Conservation (phyloP, 805 yeast genomes). For the Pichia deserticola region DNA sequence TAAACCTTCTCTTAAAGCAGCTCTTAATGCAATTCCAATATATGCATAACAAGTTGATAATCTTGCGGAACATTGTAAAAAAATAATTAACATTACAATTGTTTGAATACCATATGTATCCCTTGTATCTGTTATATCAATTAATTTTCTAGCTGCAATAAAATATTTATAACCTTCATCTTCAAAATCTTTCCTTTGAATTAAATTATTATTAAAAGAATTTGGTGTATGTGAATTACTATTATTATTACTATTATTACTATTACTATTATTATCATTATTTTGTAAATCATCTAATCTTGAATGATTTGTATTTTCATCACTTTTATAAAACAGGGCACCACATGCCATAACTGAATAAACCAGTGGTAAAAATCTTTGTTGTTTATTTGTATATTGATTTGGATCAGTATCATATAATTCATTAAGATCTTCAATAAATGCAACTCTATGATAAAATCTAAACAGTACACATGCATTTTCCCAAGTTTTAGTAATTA, state of each 20-base stretch:
- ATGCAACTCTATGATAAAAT: conserved; percentile 79
- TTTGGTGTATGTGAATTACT: neutral
- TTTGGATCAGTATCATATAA: conserved; percentile 71
- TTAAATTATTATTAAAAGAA: conserved; percentile 14
- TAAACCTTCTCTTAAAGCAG: conserved; percentile 75
- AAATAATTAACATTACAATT: conserved; percentile 76
- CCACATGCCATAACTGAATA: conserved; percentile 90
- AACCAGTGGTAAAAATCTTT: conserved; percentile 67
- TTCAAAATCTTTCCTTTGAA: conserved; percentile 36
- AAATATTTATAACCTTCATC: conserved; percentile 79
- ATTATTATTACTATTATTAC: conserved; percentile 12
- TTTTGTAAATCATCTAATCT: neutral
- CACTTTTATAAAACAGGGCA: conserved; percentile 59
- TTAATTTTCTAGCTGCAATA: conserved; percentile 68
- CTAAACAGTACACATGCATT: conserved; percentile 80
- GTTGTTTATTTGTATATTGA: conserved; percentile 64
- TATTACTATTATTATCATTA: conserved; percentile 11
- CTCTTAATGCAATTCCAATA: conserved; percentile 79
- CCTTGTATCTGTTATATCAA: conserved; percentile 78
- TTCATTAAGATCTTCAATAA: conserved; percentile 65
- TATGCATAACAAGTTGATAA: conserved; percentile 83
- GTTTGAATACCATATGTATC: conserved; percentile 81
- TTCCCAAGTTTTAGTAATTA: conserved; percentile 74
- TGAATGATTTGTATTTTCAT: conserved; percentile 26
- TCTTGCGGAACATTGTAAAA: conserved; percentile 82